These are phyloP conservation scores for Ceratocystis albifundus DNA, from an alignment of 2,329 filamentous ascomycete genomes.

Conservation along the genomic window DNA sequence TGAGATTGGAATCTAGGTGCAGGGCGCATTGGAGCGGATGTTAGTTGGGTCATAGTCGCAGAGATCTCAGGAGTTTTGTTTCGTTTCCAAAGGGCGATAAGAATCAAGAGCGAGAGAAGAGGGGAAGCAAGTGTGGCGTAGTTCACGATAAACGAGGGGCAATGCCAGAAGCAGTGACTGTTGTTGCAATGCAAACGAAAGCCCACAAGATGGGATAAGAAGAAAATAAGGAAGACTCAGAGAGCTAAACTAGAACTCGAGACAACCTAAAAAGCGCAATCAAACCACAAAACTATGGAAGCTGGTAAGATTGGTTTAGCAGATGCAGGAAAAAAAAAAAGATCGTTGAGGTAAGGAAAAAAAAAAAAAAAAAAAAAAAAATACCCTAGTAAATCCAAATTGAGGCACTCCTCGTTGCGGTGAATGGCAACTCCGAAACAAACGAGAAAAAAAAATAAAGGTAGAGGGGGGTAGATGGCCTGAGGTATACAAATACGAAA, in stretches of 20 bases:
- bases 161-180: background rate
- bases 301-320: background rate
- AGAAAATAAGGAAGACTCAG: background rate
- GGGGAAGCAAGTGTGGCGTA: slow-evolving; percentile 7
- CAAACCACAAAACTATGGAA: background rate
- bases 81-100: background rate
- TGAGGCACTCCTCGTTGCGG: slow-evolving; percentile 9
- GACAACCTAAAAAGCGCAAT: background rate
- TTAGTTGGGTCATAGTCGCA: slow-evolving; percentile 20
- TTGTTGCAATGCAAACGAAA: background rate
- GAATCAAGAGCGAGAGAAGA: background rate
- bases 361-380: slow-evolving; percentile 2
- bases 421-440: slow-evolving; percentile 5
- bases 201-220: background rate
- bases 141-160: background rate
- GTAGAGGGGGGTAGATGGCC: background rate
- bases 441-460: background rate
- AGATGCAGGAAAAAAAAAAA: background rate
- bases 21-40: background rate
- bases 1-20: slow-evolving; percentile 43
- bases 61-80: background rate
- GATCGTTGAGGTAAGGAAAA: background rate
- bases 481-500: background rate
- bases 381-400: background rate
- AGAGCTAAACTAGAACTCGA: background rate